Evolutionary conservation across 345 rosid genomes (phyloP).

Genomic region (Dipteronia dyeriana): DNA sequence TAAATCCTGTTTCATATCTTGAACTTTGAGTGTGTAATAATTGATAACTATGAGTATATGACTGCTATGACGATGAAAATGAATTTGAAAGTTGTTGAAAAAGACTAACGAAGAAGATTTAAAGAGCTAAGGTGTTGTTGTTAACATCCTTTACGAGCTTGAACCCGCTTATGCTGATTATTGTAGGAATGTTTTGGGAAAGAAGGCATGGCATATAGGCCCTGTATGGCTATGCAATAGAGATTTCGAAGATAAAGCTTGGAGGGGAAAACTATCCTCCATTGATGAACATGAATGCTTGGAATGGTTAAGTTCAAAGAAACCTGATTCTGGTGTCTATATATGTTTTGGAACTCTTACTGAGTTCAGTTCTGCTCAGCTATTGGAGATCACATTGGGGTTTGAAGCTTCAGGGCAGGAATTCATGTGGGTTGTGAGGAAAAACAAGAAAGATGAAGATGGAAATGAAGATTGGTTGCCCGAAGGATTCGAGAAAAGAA

Average conservation of each 20-base stretch:
- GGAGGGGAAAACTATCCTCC: constrained; percentile 27
- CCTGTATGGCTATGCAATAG: constrained; percentile 33
- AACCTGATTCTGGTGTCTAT: constrained; percentile 35
- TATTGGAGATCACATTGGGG: neutral
- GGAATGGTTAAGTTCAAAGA: constrained; percentile 41
- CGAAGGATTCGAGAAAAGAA: neutral
- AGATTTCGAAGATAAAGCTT: constrained; percentile 13
- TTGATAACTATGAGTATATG: too few species aligned
- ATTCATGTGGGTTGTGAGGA: neutral
- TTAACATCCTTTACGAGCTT: constrained; percentile 50
- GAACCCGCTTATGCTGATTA: constrained; percentile 43
- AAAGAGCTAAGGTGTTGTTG: constrained; percentile 34
- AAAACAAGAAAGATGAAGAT: neutral
- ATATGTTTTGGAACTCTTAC: constrained; percentile 43
- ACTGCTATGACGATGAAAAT: neutral
- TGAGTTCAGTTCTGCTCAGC: constrained; percentile 29
- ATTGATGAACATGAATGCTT: constrained; percentile 34
- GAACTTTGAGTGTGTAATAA: too few species aligned
- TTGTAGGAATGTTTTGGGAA: constrained; percentile 36
- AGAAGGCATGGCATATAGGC: constrained; percentile 48
- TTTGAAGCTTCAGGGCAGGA: neutral
- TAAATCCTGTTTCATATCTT: too few species aligned
- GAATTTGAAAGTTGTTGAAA: neutral
- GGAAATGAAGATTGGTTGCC: neutral
- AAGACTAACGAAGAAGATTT: constrained; percentile 21